Conservation (phyloP, 192 early-diverging fungal genomes). For the Podila verticillata region DNA sequence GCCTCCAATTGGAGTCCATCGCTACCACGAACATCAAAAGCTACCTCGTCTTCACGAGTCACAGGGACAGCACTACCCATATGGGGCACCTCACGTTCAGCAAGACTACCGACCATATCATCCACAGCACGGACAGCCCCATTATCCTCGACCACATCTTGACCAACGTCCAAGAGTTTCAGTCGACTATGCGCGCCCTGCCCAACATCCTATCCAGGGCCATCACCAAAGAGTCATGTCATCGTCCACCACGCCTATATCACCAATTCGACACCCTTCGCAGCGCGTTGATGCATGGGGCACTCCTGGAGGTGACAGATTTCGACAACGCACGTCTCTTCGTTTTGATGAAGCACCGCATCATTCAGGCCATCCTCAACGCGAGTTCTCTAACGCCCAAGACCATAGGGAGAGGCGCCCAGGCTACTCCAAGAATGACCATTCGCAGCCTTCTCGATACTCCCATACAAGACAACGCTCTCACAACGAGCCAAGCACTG, state of each 20-base stretch:
- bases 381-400: not conserved
- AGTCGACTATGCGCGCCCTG: not conserved
- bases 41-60: not conserved
- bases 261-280: not conserved
- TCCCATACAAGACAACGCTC: not conserved
- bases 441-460: not conserved
- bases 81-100: no score
- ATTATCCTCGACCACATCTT: not conserved
- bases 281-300: not conserved
- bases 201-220: not conserved
- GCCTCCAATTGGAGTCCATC: conserved; percentile 3
- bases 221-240: not conserved
- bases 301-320: not conserved
- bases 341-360: conserved; percentile 4
- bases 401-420: not conserved
- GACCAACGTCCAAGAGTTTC: not conserved
- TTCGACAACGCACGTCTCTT: conserved; percentile 3
- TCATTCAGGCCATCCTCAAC: not conserved
- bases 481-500: not conserved
- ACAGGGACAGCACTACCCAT: no score
- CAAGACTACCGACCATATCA: not conserved
- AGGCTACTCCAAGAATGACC: not conserved
- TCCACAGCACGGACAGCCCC: not conserved
- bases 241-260: not conserved
- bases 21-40: not conserved